Conservation (phyloP, 2,329 filamentous ascomycete species). For the Diaporthe sp. region DNA sequence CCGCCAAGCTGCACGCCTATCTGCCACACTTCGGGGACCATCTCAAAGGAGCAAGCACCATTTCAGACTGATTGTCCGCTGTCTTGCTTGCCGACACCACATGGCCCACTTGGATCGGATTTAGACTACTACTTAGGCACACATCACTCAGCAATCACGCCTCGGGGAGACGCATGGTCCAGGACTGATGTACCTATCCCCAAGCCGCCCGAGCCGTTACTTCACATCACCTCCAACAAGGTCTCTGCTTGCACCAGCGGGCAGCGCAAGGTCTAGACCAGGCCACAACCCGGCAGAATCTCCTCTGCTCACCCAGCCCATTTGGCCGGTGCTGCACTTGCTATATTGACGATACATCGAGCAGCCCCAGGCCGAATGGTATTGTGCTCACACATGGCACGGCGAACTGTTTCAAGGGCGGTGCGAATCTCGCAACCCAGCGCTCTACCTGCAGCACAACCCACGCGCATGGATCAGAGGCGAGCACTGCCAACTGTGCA, state of each 20-base stretch:
- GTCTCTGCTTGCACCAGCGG: conserved; percentile 25
- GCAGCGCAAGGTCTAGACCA: not conserved
- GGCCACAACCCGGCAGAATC: not conserved
- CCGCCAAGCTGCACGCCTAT: conserved; percentile 1
- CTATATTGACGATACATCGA: not conserved
- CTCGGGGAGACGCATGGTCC: not conserved
- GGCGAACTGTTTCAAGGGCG: not conserved
- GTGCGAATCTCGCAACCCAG: not conserved
- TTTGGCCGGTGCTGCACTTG: conserved; percentile 1
- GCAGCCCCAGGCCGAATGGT: not conserved
- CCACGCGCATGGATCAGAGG: not conserved
- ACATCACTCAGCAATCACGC: conserved; percentile 4
- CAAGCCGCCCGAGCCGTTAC: conserved; percentile 14
- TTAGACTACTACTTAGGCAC: not conserved
- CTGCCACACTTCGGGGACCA: conserved; percentile 21
- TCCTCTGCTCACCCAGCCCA: not conserved
- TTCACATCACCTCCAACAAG: conserved; percentile 7
- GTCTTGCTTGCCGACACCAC: not conserved
- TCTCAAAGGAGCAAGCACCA: conserved; percentile 32
- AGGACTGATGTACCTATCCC: not conserved
- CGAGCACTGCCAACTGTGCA: conserved; percentile 8
- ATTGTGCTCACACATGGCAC: not conserved
- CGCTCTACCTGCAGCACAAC: conserved; percentile 21
- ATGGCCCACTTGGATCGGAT: not conserved
- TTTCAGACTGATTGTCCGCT: not conserved